Conservation (phyloP, 495 filamentous ascomycete genomes). For the Amphirosellinia nigrospora region DNA sequence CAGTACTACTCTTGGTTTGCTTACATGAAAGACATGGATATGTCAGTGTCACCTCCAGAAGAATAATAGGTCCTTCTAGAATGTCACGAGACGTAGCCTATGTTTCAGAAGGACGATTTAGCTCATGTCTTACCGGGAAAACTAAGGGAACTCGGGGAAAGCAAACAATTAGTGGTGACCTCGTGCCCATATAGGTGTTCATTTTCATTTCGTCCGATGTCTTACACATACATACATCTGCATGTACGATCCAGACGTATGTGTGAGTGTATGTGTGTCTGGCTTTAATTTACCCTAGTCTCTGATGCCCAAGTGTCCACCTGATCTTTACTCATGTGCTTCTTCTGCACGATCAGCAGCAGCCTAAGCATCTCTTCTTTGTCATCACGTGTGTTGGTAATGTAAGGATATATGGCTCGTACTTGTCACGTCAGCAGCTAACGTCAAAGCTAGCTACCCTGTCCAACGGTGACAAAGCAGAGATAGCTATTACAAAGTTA, state of each 20-base stretch:
- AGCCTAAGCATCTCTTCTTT: background rate
- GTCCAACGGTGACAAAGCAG: background rate
- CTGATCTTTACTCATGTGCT: background rate
- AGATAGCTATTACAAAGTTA: background rate
- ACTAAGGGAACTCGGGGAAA: background rate
- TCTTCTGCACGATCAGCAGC: background rate
- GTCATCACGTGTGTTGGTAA: background rate
- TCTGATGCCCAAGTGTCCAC: background rate
- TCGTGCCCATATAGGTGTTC: background rate
- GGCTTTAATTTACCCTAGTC: background rate
- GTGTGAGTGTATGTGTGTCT: background rate
- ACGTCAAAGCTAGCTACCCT: background rate
- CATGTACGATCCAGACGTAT: background rate
- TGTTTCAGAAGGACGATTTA: background rate
- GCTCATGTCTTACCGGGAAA: background rate
- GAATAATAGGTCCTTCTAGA: background rate
- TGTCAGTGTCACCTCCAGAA: background rate
- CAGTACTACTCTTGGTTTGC: background rate
- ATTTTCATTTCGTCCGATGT: background rate
- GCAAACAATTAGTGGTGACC: constrained; percentile 4
- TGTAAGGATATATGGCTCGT: background rate
- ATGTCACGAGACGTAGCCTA: constrained; percentile 2
- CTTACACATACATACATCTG: background rate
- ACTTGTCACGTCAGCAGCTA: background rate
- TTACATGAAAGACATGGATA: background rate